Percentiles rank a stretch among this genome's conserved stretches.
Conservation (phyloP, 2,329 filamentous ascomycete genomes). For the Massarina eburnea region DNA sequence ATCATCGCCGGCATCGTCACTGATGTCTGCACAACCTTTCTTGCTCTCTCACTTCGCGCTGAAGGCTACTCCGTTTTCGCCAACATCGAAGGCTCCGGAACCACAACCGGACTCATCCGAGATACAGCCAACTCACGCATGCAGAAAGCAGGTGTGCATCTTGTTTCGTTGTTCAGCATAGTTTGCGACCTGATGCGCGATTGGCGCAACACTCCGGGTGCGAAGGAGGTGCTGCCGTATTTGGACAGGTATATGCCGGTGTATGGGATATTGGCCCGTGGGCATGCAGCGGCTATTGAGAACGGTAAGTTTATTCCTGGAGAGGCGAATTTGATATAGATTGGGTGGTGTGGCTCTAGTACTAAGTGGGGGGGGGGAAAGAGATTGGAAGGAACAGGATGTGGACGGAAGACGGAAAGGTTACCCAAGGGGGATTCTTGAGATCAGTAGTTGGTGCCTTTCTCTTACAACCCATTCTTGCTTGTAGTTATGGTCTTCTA, state of each 20-base stretch:
- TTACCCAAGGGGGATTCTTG: no score
- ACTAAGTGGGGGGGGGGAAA: neutral
- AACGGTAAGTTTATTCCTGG: conserved; percentile 63
- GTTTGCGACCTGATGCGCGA: conserved; percentile 71
- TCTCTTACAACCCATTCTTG: no score
- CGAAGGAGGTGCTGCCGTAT: conserved; percentile 61
- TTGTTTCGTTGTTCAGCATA: conserved; percentile 64
- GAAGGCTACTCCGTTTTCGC: conserved; percentile 73
- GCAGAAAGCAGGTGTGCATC: conserved; percentile 66
- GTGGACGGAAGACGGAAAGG: neutral
- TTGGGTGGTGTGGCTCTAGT: neutral
- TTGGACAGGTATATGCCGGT: conserved; percentile 66
- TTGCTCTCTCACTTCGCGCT: conserved; percentile 69
- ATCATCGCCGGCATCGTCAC: conserved; percentile 73
- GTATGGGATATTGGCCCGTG: conserved; percentile 65
- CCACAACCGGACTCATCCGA: conserved; percentile 61
- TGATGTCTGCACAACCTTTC: conserved; percentile 75
- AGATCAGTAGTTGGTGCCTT: no score
- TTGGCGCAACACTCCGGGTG: conserved; percentile 60
- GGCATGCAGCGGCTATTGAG: conserved; percentile 60
- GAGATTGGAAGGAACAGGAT: neutral
- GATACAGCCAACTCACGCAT: conserved; percentile 69
- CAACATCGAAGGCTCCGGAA: conserved; percentile 71
- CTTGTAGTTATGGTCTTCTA: no score
- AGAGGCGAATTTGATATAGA: conserved; percentile 45